These are phyloP conservation scores for Penicillium dipodomyicola DNA, from an alignment of 495 filamentous ascomycete species.

Conservation along the genomic window DNA sequence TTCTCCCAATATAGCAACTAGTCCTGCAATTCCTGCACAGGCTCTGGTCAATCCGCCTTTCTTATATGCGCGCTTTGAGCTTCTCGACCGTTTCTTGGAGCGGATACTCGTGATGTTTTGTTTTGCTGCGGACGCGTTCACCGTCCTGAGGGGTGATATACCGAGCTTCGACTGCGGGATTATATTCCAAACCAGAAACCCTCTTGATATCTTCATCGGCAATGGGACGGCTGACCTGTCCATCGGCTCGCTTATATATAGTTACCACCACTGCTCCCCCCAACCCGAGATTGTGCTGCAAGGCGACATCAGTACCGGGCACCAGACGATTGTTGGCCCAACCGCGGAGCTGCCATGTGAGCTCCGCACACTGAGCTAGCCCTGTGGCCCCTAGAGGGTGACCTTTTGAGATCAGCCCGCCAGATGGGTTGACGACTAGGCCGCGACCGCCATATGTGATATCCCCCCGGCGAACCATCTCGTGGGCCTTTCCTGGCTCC, in stretches of 20 bases:
- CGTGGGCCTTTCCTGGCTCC: slow-evolving; percentile 78
- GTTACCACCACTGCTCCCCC: slow-evolving; percentile 84
- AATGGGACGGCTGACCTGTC: slow-evolving; percentile 47
- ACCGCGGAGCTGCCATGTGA: slow-evolving; percentile 90
- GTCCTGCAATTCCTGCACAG: not conserved
- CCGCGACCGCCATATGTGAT: slow-evolving; percentile 84
- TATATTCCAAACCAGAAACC: slow-evolving; percentile 67
- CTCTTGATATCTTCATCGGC: slow-evolving; percentile 50
- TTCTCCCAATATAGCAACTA: not conserved
- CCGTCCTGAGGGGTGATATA: slow-evolving; percentile 25
- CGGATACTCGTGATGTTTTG: slow-evolving; percentile 21
- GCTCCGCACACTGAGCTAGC: slow-evolving; percentile 87
- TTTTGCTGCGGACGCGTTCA: slow-evolving; percentile 26
- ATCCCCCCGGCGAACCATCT: slow-evolving; percentile 81
- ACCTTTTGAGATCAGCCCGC: slow-evolving; percentile 89
- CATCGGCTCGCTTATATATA: slow-evolving; percentile 73
- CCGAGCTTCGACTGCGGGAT: slow-evolving; percentile 71
- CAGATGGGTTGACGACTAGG: slow-evolving; percentile 82
- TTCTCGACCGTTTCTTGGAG: slow-evolving; percentile 23
- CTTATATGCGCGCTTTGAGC: slow-evolving; percentile 21
- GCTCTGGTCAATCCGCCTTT: not conserved
- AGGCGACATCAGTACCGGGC: slow-evolving; percentile 57
- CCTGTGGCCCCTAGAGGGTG: slow-evolving; percentile 91
- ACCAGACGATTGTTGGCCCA: slow-evolving; percentile 89
- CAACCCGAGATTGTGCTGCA: slow-evolving; percentile 85